These are phyloP conservation scores for Ramaria sp. DNA, from an alignment of 768 basidiomycete genomes.

Conservation along the genomic window DNA sequence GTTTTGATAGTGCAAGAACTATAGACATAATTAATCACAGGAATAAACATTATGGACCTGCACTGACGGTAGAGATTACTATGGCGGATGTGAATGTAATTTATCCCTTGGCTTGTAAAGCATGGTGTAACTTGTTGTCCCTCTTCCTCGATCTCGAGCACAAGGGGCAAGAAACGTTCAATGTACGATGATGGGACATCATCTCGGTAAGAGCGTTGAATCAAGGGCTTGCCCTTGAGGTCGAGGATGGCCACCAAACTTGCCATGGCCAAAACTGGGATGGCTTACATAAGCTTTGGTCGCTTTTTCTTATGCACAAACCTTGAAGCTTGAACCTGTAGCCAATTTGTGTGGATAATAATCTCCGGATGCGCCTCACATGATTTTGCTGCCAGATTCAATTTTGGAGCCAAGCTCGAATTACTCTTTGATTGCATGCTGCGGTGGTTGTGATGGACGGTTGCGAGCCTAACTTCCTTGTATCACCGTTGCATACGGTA, in stretches of 20 bases:
- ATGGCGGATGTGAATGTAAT: constrained; percentile 98
- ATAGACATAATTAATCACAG: constrained; percentile 1
- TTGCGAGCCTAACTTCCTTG: no score
- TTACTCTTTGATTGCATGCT: no score
- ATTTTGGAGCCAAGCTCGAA: no score
- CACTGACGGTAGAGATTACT: constrained; percentile 89
- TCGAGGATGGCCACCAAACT: constrained; percentile 89
- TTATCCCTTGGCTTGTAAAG: constrained; percentile 89
- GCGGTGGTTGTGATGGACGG: no score
- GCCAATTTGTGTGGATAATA: no score
- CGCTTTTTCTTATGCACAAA: no score
- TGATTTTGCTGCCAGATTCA: no score
- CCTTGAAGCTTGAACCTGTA: no score
- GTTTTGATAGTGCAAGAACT: constrained; percentile 95
- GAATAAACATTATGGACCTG: not conserved
- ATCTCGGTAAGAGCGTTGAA: constrained; percentile 93
- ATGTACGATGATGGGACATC: constrained; percentile 85
- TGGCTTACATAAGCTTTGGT: no score
- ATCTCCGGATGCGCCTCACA: no score
- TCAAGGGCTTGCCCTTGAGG: constrained; percentile 96
- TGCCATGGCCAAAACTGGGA: constrained; percentile 28
- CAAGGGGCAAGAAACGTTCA: constrained; percentile 86
- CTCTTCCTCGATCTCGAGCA: constrained; percentile 96
- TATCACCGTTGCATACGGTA: no score
- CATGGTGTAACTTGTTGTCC: constrained; percentile 94